phyloP scores from a whole-genome alignment of 179 eudicot genomes.

The Silene noctiflora region DNA sequence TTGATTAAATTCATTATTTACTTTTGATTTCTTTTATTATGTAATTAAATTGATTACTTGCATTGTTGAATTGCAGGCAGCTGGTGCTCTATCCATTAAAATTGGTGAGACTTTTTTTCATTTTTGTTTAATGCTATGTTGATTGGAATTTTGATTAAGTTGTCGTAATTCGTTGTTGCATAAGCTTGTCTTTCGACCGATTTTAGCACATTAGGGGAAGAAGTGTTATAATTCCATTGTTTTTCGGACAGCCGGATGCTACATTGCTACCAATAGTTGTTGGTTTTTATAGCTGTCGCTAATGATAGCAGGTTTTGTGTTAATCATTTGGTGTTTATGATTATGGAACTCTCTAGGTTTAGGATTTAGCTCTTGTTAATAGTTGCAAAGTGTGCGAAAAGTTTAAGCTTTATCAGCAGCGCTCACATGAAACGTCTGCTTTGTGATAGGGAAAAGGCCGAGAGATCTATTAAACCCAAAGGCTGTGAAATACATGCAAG shows the following conservation, averaged over 20 bases:
- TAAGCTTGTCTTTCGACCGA: background rate
- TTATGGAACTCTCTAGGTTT: constrained; percentile 1
- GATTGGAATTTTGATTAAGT: background rate
- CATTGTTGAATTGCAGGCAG: constrained; percentile 65
- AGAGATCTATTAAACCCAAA: constrained; percentile 85
- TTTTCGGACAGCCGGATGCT: background rate
- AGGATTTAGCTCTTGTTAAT: background rate
- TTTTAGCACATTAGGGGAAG: background rate
- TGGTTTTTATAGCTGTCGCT: background rate
- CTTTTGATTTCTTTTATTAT: background rate
- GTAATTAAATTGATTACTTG: background rate
- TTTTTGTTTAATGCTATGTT: background rate
- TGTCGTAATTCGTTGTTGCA: constrained; percentile 7
- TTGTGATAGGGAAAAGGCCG: constrained; percentile 79
- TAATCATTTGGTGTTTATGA: background rate
- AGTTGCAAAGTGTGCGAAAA: background rate
- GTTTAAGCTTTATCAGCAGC: background rate
- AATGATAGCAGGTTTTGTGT: background rate
- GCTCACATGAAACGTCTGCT: background rate
- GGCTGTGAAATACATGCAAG: constrained; percentile 81
- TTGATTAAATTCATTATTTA: background rate
- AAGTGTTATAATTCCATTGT: background rate
- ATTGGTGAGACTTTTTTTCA: constrained; percentile 52
- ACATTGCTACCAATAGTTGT: background rate
- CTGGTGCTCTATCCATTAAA: constrained; percentile 83